Conservation (phyloP, 257 asterid genomes). For the Lycium barbarum region DNA sequence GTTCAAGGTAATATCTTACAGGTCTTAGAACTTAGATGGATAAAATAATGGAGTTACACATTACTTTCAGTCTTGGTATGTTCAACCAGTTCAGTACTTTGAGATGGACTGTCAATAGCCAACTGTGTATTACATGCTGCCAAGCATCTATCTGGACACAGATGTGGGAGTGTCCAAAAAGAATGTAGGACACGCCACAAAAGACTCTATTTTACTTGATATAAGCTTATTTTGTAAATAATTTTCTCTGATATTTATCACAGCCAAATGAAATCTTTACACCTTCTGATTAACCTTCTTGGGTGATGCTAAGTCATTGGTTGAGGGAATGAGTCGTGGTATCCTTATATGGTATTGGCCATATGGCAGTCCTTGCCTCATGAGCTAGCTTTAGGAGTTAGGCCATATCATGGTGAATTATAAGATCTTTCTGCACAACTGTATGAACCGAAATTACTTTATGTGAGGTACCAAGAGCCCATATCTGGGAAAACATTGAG, state of each 20-base stretch:
- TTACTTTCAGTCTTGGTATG: neutral
- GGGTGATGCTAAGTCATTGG: neutral
- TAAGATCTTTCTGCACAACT: slow-evolving; percentile 10
- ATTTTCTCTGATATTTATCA: neutral
- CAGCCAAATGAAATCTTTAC: neutral
- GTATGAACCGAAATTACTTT: slow-evolving; percentile 15
- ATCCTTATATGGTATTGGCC: neutral
- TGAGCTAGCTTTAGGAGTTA: neutral
- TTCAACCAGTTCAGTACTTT: neutral
- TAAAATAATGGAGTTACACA: neutral
- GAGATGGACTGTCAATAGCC: neutral
- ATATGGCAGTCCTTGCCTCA: neutral
- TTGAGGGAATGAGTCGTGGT: neutral
- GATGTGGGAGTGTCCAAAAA: slow-evolving; percentile 15
- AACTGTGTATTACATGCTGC: neutral
- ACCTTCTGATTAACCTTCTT: neutral
- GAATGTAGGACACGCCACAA: neutral
- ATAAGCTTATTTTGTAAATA: neutral
- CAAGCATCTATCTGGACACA: neutral
- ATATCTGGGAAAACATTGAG: slow-evolving; percentile 6
- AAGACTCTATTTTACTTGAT: neutral
- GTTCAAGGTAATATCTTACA: slow-evolving; percentile 12
- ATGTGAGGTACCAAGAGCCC: slow-evolving; percentile 5
- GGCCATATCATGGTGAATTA: neutral
- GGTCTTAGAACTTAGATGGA: neutral